A percentile compares a stretch with the other conserved stretches of the same genome.
phyloP scores from a whole-genome alignment of 805 yeast genomes.

The Candida arabinofermentans region DNA sequence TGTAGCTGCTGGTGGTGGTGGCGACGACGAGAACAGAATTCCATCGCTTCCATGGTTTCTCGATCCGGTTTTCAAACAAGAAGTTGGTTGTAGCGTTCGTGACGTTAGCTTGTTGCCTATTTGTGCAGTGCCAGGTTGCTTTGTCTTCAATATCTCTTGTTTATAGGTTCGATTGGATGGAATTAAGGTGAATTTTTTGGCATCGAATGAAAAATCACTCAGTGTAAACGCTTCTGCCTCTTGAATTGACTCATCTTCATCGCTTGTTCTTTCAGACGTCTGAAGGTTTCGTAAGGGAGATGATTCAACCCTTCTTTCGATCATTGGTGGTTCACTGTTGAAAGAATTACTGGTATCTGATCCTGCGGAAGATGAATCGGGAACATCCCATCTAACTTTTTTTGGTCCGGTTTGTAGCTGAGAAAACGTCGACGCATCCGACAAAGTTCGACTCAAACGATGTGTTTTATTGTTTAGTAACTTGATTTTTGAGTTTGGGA shows the following conservation, averaged over 20 bases:
- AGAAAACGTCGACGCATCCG: slow-evolving; percentile 4
- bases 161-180: background rate
- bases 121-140: too few relatives aligned
- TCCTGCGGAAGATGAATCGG: slow-evolving; percentile 17
- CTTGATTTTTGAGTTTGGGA: background rate
- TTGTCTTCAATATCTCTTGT: background rate
- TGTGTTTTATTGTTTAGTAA: slow-evolving; percentile 8
- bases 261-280: background rate
- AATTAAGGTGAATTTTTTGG: background rate
- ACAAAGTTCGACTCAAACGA: slow-evolving; percentile 2
- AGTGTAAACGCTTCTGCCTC: background rate
- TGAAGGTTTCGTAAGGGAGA: slow-evolving; percentile 5
- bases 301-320: slow-evolving; percentile 6
- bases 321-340: slow-evolving; percentile 5
- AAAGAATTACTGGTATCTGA: slow-evolving; percentile 16
- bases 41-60: too few relatives aligned
- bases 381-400: slow-evolving; percentile 46
- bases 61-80: too few relatives aligned
- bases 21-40: too few relatives aligned
- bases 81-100: background rate
- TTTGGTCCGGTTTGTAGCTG: slow-evolving; percentile 21
- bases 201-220: slow-evolving; percentile 1
- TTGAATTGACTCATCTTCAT: background rate
- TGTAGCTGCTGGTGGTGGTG: too few relatives aligned
- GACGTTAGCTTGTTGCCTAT: background rate